Percentiles rank a stretch among this genome's conserved stretches.
These are phyloP conservation scores for Candida broadrunensis DNA, from an alignment of 805 yeast species.

Conservation along the genomic window DNA sequence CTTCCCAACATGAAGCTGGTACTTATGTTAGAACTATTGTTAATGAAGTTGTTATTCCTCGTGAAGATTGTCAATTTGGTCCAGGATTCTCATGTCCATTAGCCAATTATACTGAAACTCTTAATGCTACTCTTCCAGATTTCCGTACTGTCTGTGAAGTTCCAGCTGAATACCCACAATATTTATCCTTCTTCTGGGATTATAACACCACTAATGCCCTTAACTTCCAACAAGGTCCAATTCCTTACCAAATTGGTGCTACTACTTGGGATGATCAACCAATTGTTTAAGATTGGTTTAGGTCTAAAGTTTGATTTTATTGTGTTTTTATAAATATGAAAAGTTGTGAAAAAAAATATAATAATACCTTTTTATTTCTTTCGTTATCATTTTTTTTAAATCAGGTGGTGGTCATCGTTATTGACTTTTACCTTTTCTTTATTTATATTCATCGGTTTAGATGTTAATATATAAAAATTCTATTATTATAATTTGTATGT, in stretches of 20 bases:
- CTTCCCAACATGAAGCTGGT: constrained; percentile 7
- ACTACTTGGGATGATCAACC: constrained; percentile 1
- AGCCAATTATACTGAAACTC: constrained; percentile 1
- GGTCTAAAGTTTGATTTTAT: no score
- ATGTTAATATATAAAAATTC: no score
- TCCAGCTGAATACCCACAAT: background rate
- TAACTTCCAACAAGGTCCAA: constrained; percentile 1
- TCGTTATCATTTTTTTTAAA: no score
- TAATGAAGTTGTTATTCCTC: constrained; percentile 40
- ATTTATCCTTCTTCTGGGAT: background rate
- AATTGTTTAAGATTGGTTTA: background rate
- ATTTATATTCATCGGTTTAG: no score
- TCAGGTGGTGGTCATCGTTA: no score
- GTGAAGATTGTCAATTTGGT: constrained; percentile 30
- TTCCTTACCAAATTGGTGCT: background rate
- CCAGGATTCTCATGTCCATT: constrained; percentile 44
- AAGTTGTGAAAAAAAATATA: no score
- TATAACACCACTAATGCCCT: background rate
- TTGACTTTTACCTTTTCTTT: no score
- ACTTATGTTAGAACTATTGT: constrained; percentile 36
- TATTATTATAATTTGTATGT: no score
- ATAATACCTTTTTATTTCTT: no score
- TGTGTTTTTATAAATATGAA: no score
- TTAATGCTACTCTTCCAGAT: background rate
- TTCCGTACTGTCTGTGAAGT: background rate